Percentiles rank a stretch among this genome's conserved stretches.
These are phyloP conservation scores for Exophiala viscosa DNA, from an alignment of 2,329 filamentous ascomycete species.

Conservation along the genomic window DNA sequence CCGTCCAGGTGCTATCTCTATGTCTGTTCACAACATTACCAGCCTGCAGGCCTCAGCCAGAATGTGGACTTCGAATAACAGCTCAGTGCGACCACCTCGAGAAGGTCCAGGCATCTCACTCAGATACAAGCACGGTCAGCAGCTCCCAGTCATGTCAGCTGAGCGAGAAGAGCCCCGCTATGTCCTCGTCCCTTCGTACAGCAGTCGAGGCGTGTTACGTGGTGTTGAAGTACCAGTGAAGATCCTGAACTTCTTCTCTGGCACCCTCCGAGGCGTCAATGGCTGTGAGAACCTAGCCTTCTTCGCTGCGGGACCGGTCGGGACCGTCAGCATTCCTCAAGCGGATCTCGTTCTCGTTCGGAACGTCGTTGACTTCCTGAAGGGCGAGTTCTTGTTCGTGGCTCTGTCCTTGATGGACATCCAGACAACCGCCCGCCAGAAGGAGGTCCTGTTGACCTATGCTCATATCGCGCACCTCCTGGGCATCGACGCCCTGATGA, in stretches of 20 bases:
- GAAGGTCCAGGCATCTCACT: no score
- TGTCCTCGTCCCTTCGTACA: background rate
- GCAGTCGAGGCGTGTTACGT: background rate
- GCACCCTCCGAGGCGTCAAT: background rate
- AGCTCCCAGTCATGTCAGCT: background rate
- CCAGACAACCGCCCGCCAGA: background rate
- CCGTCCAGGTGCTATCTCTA: no score
- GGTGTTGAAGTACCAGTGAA: background rate
- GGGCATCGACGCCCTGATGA: conserved; percentile 1
- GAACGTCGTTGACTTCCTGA: background rate
- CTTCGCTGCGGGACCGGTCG: background rate
- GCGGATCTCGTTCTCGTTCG: background rate
- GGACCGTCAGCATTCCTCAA: background rate
- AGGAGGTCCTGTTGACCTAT: background rate
- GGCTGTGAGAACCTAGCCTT: background rate
- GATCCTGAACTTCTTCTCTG: background rate
- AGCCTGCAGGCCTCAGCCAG: no score
- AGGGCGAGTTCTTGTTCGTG: background rate
- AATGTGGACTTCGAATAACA: no score
- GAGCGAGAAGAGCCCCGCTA: background rate
- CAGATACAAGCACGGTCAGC: no score
- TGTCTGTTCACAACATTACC: no score
- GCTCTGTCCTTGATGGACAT: background rate
- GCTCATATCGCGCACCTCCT: conserved; percentile 3
- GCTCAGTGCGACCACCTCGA: no score